These are phyloP conservation scores for Setomelanomma holmii DNA, from an alignment of 2,329 filamentous ascomycete species.

Conservation along the genomic window DNA sequence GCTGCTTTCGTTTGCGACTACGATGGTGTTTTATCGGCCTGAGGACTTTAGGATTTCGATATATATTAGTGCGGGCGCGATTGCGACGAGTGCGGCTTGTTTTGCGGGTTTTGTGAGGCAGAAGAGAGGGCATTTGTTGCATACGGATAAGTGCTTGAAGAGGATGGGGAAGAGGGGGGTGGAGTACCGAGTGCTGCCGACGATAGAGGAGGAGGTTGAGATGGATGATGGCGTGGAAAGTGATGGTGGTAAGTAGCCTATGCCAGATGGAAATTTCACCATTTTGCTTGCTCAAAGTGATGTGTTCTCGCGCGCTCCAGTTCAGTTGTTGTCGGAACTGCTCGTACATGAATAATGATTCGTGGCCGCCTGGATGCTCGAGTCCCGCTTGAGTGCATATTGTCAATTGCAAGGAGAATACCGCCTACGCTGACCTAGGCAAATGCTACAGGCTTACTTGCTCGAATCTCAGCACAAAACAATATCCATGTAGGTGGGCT, in stretches of 20 bases:
- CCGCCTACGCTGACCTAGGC: no score
- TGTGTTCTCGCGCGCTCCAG: no score
- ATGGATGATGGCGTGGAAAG: conserved; percentile 9
- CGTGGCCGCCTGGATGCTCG: no score
- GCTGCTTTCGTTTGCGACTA: conserved; percentile 69
- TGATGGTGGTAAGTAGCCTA: no score
- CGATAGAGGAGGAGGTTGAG: conserved; percentile 31
- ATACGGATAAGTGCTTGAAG: conserved; percentile 29
- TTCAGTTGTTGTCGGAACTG: neutral
- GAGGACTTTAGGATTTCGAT: conserved; percentile 71
- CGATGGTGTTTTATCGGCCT: conserved; percentile 69
- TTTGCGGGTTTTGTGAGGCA: conserved; percentile 66
- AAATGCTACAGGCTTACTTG: no score
- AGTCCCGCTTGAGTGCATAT: no score
- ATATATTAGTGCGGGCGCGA: conserved; percentile 63
- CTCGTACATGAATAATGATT: no score
- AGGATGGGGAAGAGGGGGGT: conserved; percentile 14
- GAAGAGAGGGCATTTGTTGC: conserved; percentile 62
- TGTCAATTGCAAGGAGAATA: no score
- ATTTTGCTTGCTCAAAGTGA: no score
- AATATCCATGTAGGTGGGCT: no score
- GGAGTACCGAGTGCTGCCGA: conserved; percentile 29
- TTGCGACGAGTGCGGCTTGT: conserved; percentile 57
- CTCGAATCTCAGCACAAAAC: neutral
- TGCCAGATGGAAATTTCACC: no score